Percentiles rank a stretch among this genome's conserved stretches.
phyloP scores from a whole-genome alignment of 768 basidiomycete genomes.

The Antrodiella citrinella region DNA sequence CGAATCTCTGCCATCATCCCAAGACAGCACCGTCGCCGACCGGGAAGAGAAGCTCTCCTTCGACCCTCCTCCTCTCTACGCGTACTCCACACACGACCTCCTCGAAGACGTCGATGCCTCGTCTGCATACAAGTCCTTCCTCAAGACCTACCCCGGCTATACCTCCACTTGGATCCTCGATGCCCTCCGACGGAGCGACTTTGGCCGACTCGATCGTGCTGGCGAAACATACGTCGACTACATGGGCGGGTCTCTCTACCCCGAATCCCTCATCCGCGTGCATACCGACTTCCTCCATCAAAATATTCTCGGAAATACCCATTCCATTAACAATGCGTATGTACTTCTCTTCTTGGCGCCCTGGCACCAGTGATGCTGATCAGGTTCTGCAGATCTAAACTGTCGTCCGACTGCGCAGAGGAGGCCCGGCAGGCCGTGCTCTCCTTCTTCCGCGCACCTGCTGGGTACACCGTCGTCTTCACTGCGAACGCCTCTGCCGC shows the following conservation, averaged over 20 bases:
- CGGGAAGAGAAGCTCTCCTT: conserved; percentile 18
- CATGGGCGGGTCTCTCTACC: conserved; percentile 79
- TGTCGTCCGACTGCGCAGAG: conserved; percentile 57
- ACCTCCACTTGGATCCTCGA: conserved; percentile 26
- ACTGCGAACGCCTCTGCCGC: conserved; percentile 75
- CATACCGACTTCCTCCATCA: conserved; percentile 62
- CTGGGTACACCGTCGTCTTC: conserved; percentile 75
- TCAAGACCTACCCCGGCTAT: conserved; percentile 26
- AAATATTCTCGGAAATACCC: conserved; percentile 73
- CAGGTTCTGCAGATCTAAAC: conserved; percentile 44
- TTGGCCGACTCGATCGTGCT: conserved; percentile 28
- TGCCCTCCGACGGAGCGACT: conserved; percentile 25
- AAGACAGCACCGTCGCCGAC: conserved; percentile 7
- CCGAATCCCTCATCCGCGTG: conserved; percentile 64
- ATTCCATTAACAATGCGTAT: conserved; percentile 76
- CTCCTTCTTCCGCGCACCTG: conserved; percentile 67
- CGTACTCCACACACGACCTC: conserved; percentile 15
- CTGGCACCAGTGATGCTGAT: not conserved
- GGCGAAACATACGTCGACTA: conserved; percentile 80
- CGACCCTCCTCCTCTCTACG: conserved; percentile 21
- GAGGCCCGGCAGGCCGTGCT: conserved; percentile 70
- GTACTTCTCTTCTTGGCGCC: conserved; percentile 11
- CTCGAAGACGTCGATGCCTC: conserved; percentile 28
- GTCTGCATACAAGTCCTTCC: conserved; percentile 41
- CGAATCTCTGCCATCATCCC: conserved; percentile 7